Evolutionary conservation across 768 basidiomycete genomes (phyloP), one percentile per base, ranked within the genome.

Genomic region (Pisolithus tinctorius): DNA sequence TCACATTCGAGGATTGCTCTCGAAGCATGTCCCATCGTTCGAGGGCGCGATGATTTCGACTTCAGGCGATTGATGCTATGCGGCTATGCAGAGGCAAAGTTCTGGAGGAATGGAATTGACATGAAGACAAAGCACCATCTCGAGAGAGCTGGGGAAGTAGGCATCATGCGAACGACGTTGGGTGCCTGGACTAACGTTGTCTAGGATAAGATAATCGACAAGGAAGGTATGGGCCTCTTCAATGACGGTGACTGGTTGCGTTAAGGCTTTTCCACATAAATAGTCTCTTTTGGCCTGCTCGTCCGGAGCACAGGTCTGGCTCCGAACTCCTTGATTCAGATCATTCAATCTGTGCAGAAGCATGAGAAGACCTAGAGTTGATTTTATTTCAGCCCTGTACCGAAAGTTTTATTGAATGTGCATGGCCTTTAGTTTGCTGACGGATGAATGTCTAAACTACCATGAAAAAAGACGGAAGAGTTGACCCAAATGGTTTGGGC

Each of bases 281-380:
- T 53, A 89, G 89, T 90, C 37, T 82, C 81, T 5, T 88, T 85
- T 64, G 90, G 92, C 25, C 71, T 93, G 20, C 76, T 90, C 10
- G 88, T 93, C 14, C 93, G 91, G 91, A 86, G 83, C 53, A 93
- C 92, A 2, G 92, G 91, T 2, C 72, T 93, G 3, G 78, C 88
- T 5, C 81, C 88, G 4, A 93, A 93, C 62, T 90, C 92, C 6
- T 70, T 93, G 26, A 77, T 93, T 47, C 67, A 76, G 53, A 74
- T 77, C 0, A 78, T 90, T 44, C 65, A 69, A 6, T 80, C 77
- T 43, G 71, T 84, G 2, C 71, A 75, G 60, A 89, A 88, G 60
- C 73, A 88, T 53, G 68, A 73, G 14, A 81, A 76, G 65, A 78
- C 82, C 0, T 70, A 75, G 29, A 78, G 79, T 79, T 81, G 55